Evolutionary conservation across 1,284 basidiomycete genomes (phyloP).

Genomic region (Rhodotorula sp.): DNA sequence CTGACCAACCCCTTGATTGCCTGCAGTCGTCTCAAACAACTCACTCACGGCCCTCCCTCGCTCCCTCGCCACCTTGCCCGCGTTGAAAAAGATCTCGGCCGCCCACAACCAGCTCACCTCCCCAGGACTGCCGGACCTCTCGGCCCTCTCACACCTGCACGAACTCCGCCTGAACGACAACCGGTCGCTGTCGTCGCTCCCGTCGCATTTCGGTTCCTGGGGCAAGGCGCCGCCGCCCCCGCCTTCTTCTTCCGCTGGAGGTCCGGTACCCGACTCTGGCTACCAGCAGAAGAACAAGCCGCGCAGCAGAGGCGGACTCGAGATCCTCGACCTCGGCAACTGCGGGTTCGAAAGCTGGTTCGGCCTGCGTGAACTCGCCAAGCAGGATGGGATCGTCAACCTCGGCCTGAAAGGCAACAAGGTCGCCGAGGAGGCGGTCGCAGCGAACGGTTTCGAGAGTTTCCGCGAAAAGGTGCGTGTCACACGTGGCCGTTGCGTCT

Average conservation of each 20-base stretch:
- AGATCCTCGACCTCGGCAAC: slow-evolving; percentile 36
- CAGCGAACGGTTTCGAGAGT: slow-evolving; percentile 20
- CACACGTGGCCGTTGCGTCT: background rate
- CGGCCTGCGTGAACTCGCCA: slow-evolving; percentile 30
- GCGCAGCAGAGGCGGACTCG: slow-evolving; percentile 24
- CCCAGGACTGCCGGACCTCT: slow-evolving; percentile 32
- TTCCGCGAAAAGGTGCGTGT: slow-evolving; percentile 33
- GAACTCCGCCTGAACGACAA: slow-evolving; percentile 37
- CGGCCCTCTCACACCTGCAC: slow-evolving; percentile 28
- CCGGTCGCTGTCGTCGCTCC: slow-evolving; percentile 25
- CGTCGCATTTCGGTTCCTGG: slow-evolving; percentile 33
- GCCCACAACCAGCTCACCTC: slow-evolving; percentile 37
- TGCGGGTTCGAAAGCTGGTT: slow-evolving; percentile 41
- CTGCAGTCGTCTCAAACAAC: slow-evolving; percentile 41
- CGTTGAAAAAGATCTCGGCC: slow-evolving; percentile 41
- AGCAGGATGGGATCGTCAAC: slow-evolving; percentile 31
- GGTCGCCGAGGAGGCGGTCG: slow-evolving; percentile 31
- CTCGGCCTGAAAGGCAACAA: slow-evolving; percentile 40
- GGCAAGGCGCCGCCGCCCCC: slow-evolving; percentile 19
- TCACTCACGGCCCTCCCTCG: slow-evolving; percentile 31
- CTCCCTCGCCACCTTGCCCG: slow-evolving; percentile 30
- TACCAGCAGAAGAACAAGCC: background rate
- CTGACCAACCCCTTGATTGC: background rate
- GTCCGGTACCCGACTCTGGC: background rate
- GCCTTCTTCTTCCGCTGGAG: background rate